A percentile compares a stretch with the other conserved stretches of the same genome.
phyloP scores from a whole-genome alignment of 139 green algal species.

The Ulvella scutata region DNA sequence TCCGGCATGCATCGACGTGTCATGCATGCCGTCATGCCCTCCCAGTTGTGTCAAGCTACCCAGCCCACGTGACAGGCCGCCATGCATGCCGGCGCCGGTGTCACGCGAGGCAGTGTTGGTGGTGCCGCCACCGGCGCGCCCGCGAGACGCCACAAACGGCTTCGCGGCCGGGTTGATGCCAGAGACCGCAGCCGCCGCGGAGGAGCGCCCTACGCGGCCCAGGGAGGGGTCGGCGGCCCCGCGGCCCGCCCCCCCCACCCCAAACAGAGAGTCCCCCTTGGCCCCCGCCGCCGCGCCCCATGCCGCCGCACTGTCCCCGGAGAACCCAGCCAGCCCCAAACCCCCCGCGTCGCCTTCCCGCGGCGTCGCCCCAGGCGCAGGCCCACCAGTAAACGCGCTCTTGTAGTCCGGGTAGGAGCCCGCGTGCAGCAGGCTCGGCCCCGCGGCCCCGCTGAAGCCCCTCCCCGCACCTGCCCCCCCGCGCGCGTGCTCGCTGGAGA shows the following conservation, averaged over 20 bases:
- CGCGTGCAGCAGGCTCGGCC: neutral
- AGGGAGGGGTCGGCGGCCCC: neutral
- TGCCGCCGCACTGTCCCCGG: neutral
- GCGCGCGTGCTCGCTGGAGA: neutral
- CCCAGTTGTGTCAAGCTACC: neutral
- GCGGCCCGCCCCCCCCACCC: neutral
- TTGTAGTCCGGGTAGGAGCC: neutral
- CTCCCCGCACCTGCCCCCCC: neutral
- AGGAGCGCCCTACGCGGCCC: neutral
- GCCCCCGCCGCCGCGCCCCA: neutral
- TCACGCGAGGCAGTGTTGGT: neutral
- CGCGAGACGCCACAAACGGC: neutral
- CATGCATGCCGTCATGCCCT: neutral
- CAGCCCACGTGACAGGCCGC: neutral
- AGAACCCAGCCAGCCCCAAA: neutral
- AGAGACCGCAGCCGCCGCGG: neutral
- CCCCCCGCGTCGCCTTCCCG: neutral
- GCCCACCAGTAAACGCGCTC: neutral
- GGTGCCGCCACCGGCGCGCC: neutral
- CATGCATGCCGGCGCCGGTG: neutral
- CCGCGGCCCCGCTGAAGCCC: neutral
- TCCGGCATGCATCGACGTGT: too few relatives aligned
- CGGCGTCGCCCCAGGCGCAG: neutral
- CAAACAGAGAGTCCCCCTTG: neutral
- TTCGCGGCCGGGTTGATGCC: neutral